Conservation (phyloP, 208 protist species). For the Leishmania guyanensis region DNA sequence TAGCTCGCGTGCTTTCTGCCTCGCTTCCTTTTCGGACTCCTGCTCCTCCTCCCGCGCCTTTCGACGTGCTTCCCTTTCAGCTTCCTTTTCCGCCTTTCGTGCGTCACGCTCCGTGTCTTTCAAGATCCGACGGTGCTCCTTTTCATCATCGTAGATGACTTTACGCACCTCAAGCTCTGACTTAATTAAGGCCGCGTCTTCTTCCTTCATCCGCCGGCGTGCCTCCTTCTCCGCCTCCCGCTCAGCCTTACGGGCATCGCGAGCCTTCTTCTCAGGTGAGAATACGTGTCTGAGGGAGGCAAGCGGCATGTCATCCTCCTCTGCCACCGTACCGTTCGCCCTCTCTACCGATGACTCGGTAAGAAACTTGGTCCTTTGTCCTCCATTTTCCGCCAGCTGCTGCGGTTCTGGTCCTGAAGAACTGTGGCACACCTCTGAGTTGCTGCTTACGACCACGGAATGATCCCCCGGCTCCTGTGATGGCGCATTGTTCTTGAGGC, state of each 20-base stretch:
- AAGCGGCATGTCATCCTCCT: constrained; percentile 23
- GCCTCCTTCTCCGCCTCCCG: constrained; percentile 26
- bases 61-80: constrained; percentile 27
- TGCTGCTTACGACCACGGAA: neutral
- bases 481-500: constrained; percentile 12
- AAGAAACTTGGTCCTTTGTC: neutral
- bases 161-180: constrained; percentile 22
- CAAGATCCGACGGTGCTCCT: constrained; percentile 12
- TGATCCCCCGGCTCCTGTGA: neutral
- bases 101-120: constrained; percentile 23
- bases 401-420: neutral
- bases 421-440: neutral
- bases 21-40: constrained; percentile 24
- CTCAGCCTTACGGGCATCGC: constrained; percentile 22
- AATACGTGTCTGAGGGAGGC: constrained; percentile 15
- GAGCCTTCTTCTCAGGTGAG: constrained; percentile 13
- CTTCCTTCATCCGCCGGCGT: constrained; percentile 25
- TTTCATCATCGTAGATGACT: constrained; percentile 21
- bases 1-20: constrained; percentile 26
- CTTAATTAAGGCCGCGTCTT: constrained; percentile 18
- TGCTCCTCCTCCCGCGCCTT: constrained; percentile 32
- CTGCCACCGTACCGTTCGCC: constrained; percentile 3
- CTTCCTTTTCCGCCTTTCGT: constrained; percentile 27
- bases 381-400: neutral
- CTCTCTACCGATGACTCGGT: constrained; percentile 5